Conservation (phyloP, 495 filamentous ascomycete genomes). For the Podospora conica region DNA sequence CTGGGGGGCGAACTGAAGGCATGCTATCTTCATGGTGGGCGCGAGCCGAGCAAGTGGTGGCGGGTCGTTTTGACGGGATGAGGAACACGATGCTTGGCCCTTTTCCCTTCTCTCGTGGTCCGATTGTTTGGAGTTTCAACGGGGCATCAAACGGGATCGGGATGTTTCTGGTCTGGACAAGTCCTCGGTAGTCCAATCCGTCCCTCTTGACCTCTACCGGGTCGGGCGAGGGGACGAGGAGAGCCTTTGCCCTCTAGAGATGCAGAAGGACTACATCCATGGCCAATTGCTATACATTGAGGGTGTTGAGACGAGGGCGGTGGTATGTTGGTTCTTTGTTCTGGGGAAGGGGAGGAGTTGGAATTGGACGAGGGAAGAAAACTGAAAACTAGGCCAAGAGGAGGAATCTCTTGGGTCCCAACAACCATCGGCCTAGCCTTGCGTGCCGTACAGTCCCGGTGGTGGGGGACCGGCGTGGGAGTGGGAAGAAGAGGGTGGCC, state of each 20-base stretch:
- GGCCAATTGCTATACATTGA: background rate
- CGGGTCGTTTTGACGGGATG: no score
- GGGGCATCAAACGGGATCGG: background rate
- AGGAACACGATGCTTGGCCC: no score
- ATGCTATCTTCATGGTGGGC: constrained; percentile 29
- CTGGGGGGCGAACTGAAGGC: constrained; percentile 60
- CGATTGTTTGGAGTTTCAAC: background rate
- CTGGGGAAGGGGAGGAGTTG: background rate
- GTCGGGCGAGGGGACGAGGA: background rate
- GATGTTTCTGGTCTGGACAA: background rate
- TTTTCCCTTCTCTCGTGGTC: background rate
- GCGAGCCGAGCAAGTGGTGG: background rate
- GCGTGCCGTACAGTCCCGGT: background rate
- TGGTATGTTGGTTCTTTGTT: background rate
- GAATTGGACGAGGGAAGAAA: background rate
- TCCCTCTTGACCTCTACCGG: background rate
- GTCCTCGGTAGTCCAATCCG: background rate
- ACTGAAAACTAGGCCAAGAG: background rate
- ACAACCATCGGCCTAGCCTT: background rate
- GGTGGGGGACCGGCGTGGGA: background rate
- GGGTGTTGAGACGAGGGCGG: background rate
- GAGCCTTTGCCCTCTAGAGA: background rate
- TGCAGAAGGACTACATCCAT: background rate
- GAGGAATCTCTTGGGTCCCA: background rate
- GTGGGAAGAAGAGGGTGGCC: background rate